Base-by-base conservation (phyloP, 768 basidiomycete genomes). In the Phlebiopsis gigantea region DNA sequence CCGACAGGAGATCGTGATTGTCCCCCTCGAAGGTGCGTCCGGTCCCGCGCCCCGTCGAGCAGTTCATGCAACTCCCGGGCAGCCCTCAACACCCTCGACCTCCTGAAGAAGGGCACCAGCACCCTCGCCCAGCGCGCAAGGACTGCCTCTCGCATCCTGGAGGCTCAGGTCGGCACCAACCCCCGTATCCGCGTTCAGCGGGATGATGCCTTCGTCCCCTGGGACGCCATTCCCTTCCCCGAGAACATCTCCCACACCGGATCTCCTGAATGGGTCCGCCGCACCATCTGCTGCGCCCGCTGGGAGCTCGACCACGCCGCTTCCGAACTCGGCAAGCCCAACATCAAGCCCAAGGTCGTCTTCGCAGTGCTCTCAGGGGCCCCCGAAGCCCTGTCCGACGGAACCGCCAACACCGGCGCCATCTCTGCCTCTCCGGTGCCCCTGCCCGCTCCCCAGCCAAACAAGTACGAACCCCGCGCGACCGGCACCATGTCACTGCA, bases 11-110 rank as follows among this genome's bases (percentile, higher is more conserved):
- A 72, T 93, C 29, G 65, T 97, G 49, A 82, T 97, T 47, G 76
- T 93, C 45, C 93, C 94, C 5, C 81, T 94, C 25, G 93, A 97
- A 81, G 92, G 93, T 93, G 60, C 50, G 79, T 74, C 34, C 39
- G 26, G 29, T 22, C 34, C 24, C 21, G 7, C 15, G 31, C 63
- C 64, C 60, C 62, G 29, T 25, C 22, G 15, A 45, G 29, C 29
- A 24, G 24, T 46, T 48, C 29, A 49, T 49, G 19, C 24, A 45
- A 45, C 46, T 46, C 45, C 25, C 43, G 48, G 28, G n/a, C 68
- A 96, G 93, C 88, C 8, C 78, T 97, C 25, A 95, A 93, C 65
- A 95, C 93, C 0, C 79, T 97, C 2, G 94, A 97, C 67, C 74
- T 95, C 1, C 80, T 96, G 65, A 97, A 97, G 80, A 97, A 96